phyloP scores from a whole-genome alignment of 345 rosid species.

The Syzygium oleosum region DNA sequence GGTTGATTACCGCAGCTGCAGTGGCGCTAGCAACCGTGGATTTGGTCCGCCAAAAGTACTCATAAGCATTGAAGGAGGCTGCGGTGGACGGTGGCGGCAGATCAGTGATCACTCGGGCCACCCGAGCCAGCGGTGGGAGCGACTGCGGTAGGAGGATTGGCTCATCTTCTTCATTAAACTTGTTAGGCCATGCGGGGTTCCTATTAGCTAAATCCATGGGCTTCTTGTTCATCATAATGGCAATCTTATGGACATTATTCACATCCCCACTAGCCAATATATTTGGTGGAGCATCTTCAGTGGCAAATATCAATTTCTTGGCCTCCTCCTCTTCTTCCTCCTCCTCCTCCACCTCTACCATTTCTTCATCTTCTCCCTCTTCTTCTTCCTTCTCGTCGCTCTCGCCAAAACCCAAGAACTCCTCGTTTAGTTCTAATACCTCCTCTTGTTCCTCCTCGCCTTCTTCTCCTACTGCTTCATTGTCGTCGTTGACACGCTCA shows the following conservation, averaged over 20 bases:
- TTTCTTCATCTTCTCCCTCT: slow-evolving; percentile 6
- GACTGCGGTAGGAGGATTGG: slow-evolving; percentile 37
- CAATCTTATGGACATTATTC: slow-evolving; percentile 41
- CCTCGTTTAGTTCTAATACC: slow-evolving; percentile 9
- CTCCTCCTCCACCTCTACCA: slow-evolving; percentile 3
- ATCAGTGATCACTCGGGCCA: slow-evolving; percentile 25
- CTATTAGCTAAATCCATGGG: slow-evolving; percentile 33
- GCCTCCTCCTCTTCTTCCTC: background rate
- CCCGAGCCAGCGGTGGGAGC: slow-evolving; percentile 47
- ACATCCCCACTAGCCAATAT: slow-evolving; percentile 7
- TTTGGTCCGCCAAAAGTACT: slow-evolving; percentile 57
- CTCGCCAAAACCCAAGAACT: slow-evolving; percentile 5
- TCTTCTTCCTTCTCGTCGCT: slow-evolving; percentile 5
- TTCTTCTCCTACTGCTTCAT: slow-evolving; percentile 3
- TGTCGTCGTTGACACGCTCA: slow-evolving; percentile 6
- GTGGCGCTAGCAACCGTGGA: slow-evolving; percentile 1
- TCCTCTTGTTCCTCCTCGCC: slow-evolving; percentile 9
- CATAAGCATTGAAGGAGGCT: slow-evolving; percentile 54
- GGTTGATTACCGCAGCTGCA: background rate
- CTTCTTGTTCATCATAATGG: slow-evolving; percentile 33
- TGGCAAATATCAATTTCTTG: background rate
- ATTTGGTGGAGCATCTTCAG: background rate
- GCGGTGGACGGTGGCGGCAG: slow-evolving; percentile 16
- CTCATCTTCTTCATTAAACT: slow-evolving; percentile 16
- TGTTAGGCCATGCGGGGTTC: slow-evolving; percentile 39